phyloP scores from a whole-genome alignment of 495 filamentous ascomycete genomes.

The Neohortaea acidophila region DNA sequence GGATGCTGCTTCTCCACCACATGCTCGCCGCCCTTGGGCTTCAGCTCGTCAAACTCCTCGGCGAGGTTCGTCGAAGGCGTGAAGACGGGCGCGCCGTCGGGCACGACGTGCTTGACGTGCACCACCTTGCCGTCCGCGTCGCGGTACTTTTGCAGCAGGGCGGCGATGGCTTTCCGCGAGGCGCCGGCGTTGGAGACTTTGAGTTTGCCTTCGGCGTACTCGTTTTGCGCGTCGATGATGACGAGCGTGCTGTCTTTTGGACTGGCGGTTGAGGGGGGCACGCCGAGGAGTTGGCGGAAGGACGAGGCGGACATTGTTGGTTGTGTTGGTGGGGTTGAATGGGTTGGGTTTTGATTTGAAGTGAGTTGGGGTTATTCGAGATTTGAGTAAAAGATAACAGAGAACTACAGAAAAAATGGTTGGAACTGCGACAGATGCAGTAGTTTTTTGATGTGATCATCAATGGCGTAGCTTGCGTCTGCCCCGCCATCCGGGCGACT shows the following conservation, averaged over 20 bases:
- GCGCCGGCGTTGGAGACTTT: constrained; percentile 32
- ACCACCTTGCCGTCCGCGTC: constrained; percentile 35
- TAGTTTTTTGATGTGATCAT: not conserved
- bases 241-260: constrained; percentile 39
- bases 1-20: constrained; percentile 35
- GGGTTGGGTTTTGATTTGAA: not conserved
- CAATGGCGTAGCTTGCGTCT: not conserved
- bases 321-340: constrained; percentile 10
- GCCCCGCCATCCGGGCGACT: not conserved
- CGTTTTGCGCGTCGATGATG: constrained; percentile 52
- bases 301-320: constrained; percentile 24
- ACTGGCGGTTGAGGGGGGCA: constrained; percentile 34
- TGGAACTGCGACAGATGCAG: not conserved
- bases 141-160: constrained; percentile 39
- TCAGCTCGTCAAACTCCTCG: constrained; percentile 38
- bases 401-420: too few relatives aligned
- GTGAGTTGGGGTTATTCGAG: too few relatives aligned
- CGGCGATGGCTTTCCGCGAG: constrained; percentile 33
- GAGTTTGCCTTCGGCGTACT: constrained; percentile 41
- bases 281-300: constrained; percentile 37
- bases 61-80: constrained; percentile 38
- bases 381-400: too few relatives aligned
- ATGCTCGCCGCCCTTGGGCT: constrained; percentile 32
- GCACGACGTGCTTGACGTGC: constrained; percentile 40
- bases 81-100: constrained; percentile 45